A percentile compares a stretch with the other conserved stretches of the same genome.
Conservation (phyloP, 148 eudicot genomes). For the Vaccinium vitisidaea region DNA sequence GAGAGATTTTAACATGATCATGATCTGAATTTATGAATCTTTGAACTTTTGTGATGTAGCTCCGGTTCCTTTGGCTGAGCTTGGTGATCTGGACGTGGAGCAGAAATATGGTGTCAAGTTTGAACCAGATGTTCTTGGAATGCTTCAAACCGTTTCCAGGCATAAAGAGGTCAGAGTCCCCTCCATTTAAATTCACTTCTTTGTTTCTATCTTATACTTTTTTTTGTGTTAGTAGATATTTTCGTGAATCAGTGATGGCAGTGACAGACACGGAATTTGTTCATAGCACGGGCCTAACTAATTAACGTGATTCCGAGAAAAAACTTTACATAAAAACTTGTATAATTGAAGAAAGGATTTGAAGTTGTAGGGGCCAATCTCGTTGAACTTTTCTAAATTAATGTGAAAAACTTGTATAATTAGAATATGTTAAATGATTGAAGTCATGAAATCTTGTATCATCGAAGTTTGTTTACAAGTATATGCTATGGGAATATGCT, state of each 20-base stretch:
- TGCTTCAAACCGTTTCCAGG: conserved; percentile 25
- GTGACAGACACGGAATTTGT: too few species aligned
- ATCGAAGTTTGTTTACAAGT: too few species aligned
- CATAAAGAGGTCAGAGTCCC: conserved; percentile 24
- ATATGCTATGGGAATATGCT: too few species aligned
- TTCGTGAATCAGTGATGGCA: too few species aligned
- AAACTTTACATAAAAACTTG: too few species aligned
- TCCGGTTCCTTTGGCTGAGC: conserved; percentile 37
- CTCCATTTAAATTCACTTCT: neutral
- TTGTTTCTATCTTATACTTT: neutral
- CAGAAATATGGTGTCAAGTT: conserved; percentile 37
- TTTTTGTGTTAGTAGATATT: too few species aligned
- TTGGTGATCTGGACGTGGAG: conserved; percentile 25
- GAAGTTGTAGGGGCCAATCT: too few species aligned
- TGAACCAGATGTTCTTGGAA: conserved; percentile 41
- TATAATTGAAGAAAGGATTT: too few species aligned
- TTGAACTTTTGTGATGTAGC: conserved; percentile 22
- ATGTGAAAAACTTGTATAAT: too few species aligned
- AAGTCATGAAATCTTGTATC: neutral
- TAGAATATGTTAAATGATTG: neutral
- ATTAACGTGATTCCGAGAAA: too few species aligned
- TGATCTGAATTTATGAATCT: neutral
- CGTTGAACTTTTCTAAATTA: too few species aligned
- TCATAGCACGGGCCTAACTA: too few species aligned
- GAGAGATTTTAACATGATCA: neutral